Conservation (phyloP, 768 basidiomycete genomes). For the Clitopilus hobsonii region DNA sequence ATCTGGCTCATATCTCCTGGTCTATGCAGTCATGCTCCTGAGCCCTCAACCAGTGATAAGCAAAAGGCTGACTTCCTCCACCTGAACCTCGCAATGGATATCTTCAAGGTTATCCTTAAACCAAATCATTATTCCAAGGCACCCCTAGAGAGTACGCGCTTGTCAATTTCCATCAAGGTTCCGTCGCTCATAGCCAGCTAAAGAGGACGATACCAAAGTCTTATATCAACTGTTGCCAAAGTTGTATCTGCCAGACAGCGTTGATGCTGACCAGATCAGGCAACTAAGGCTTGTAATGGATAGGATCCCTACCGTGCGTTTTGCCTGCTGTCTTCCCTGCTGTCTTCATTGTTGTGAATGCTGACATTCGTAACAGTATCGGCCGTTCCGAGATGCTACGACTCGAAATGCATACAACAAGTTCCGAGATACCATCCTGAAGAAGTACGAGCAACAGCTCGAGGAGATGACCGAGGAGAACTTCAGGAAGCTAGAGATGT, state of each 20-base stretch:
- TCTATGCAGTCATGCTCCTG: slow-evolving; percentile 14
- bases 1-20: too few species aligned
- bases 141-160: slow-evolving; percentile 42
- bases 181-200: too few species aligned
- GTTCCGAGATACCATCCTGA: slow-evolving; percentile 62
- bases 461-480: slow-evolving; percentile 72
- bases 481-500: slow-evolving; percentile 55
- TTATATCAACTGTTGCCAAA: slow-evolving; percentile 62
- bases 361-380: slow-evolving; percentile 21
- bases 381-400: slow-evolving; percentile 46
- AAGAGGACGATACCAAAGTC: slow-evolving; percentile 66
- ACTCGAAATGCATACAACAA: slow-evolving; percentile 66
- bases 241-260: slow-evolving; percentile 63
- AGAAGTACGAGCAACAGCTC: slow-evolving; percentile 69
- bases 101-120: slow-evolving; percentile 34
- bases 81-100: slow-evolving; percentile 45
- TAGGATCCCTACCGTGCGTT: slow-evolving; percentile 53
- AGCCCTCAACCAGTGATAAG: slow-evolving; percentile 19
- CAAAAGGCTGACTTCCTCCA: slow-evolving; percentile 32
- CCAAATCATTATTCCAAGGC: slow-evolving; percentile 34
- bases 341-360: slow-evolving; percentile 1
- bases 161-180: too few species aligned
- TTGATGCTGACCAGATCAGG: slow-evolving; percentile 66
- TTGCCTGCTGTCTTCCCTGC: slow-evolving; percentile 3
- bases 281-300: slow-evolving; percentile 58